These are phyloP conservation scores for Caryopteris hybrid DNA, from an alignment of 305 asterid genomes.

Conservation along the genomic window DNA sequence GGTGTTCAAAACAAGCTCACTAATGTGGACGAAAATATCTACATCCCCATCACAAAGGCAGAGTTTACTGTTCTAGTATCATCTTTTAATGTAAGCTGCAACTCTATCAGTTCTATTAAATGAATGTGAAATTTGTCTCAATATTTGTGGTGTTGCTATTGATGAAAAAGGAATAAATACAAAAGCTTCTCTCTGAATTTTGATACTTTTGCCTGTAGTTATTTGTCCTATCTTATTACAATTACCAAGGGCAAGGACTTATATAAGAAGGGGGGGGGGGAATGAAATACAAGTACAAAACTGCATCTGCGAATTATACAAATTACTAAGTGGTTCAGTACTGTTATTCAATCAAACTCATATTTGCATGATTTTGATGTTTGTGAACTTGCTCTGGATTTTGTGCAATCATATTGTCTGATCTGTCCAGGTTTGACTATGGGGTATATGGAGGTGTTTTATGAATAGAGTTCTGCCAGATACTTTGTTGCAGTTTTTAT, in stretches of 20 bases:
- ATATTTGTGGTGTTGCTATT: neutral
- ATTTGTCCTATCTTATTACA: neutral
- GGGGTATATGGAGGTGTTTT: neutral
- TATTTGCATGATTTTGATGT: neutral
- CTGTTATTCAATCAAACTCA: neutral
- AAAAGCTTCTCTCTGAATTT: neutral
- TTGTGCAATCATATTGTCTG: neutral
- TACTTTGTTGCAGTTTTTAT: neutral
- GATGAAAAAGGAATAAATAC: neutral
- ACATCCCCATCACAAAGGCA: conserved; percentile 83
- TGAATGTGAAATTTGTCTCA: neutral
- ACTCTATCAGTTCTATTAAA: neutral
- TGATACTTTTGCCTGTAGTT: neutral
- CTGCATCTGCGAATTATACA: neutral
- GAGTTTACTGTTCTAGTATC: conserved; percentile 78
- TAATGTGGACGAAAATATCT: conserved; percentile 74
- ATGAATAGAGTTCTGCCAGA: neutral
- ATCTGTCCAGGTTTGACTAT: neutral
- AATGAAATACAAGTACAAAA: neutral
- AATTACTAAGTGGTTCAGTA: neutral
- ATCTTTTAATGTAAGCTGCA: conserved; percentile 70
- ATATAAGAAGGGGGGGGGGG: neutral
- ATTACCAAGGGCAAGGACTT: neutral
- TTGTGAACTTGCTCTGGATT: neutral
- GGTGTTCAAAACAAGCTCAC: conserved; percentile 94